Evolutionary conservation across 2,329 filamentous ascomycete genomes (phyloP), one percentile per base, ranked within the genome.

Genomic region (Verticillium dahliae): DNA sequence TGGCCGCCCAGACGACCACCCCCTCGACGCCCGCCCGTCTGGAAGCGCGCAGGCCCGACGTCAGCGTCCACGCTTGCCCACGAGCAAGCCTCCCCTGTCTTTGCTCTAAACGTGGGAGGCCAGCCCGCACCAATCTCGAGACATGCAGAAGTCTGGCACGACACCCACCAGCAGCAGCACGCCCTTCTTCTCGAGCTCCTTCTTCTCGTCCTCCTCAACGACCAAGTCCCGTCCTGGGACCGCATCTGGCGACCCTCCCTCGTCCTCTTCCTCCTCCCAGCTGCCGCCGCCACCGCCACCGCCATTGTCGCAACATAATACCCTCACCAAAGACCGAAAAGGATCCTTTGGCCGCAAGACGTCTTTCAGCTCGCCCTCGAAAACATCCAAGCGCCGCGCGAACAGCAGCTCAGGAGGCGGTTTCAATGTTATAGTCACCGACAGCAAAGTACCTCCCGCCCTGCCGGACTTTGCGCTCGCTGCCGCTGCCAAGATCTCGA

Each of bases 281-380:
- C 62, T 61, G 45, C 59, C 64, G 54, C 67, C 61, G 45, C 60
- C 56, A 60, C 61, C 66, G 60, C 65, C 62, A 60, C 61, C 66
- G 60, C 65, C 62, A 63, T 66, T 65, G 56, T 66, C 67, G 52
- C 68, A 68, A 39, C 65, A 68, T 35, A 73, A 70, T 67, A 63
- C 73, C 59, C 66, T 74, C 60, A 69, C 70, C 71, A 78, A 82
- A 71, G 80, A 81, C 66, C 78, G 81, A 74, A 80, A 81, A 67
- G 71, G 77, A 31, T 85, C 82, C 55, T 82, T 84, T 69, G 75
- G 77, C 61, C 83, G 82, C 67, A 85, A 83, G 69, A 65, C 81
- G 9, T 84, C 83, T 54, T 78, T 85, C 63, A 79, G 77, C 15
- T 74, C 76, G 13, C 72, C 74, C 54, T 66, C 67, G 41, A 74